A percentile compares a stretch with the other conserved stretches of the same genome.
Conservation (phyloP, 1,139 yeast genomes). For the Pneumocystis jirovecii region DNA sequence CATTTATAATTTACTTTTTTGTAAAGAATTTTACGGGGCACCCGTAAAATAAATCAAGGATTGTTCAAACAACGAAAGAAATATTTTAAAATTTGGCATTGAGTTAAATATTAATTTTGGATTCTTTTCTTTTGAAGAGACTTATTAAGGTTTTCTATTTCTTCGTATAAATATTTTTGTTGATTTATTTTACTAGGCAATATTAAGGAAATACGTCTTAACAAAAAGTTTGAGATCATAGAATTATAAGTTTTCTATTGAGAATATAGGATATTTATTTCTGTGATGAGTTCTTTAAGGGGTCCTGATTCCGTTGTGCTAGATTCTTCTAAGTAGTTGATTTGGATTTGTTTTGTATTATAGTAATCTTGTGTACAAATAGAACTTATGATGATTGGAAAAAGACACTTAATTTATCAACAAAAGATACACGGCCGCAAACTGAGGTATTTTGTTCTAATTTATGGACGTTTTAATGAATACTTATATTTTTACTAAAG, state of each 20-base stretch:
- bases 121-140: neutral
- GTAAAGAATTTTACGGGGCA: neutral
- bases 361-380: neutral
- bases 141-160: neutral
- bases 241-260: neutral
- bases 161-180: neutral
- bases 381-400: neutral
- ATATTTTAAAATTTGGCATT: neutral
- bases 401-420: constrained; percentile 6
- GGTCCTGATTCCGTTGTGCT: neutral
- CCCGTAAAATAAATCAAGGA: neutral
- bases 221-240: neutral
- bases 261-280: neutral
- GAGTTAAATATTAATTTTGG: neutral
- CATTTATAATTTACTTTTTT: neutral
- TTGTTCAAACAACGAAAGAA: neutral
- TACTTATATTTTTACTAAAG: constrained; percentile 5
- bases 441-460: neutral
- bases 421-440: constrained; percentile 11
- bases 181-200: neutral
- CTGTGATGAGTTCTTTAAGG: neutral
- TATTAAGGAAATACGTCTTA: neutral
- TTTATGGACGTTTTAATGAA: neutral
- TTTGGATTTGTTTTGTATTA: neutral
- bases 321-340: neutral